Base-by-base conservation (phyloP, 2,329 filamentous ascomycete species). In the Cercospora sp. region DNA sequence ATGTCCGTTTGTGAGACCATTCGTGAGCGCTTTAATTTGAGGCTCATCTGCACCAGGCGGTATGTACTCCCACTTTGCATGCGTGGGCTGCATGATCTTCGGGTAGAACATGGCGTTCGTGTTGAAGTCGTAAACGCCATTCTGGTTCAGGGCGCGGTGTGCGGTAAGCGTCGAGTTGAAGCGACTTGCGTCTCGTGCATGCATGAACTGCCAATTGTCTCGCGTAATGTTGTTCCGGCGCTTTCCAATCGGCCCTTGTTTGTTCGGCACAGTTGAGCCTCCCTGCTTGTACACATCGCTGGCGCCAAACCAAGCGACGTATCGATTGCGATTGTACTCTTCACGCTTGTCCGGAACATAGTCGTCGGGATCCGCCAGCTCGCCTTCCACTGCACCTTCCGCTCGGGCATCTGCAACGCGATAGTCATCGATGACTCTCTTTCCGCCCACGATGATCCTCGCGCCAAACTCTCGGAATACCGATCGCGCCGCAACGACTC, bases 311-410 rank as follows among this genome's bases (percentile, higher is more conserved):
- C 95, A 99, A 30, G 95, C 95, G 30, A 99, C 95, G 77, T 97
- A 99, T 79, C 97, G 94, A 78, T 99, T 99, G 82, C 94, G 93
- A 84, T 99, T 97, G 85, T 99, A 99, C n/a, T 89, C 85, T 78
- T 96, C 91, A 45, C 90, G 91, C n/a, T 85, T 83, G 8, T 87
- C 86, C 28, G 93, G 87, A 51, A 94, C 86, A 68, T 85, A 86
- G 79, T 99, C 95, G 68, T 93, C 90, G 0, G 94, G 94, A 76
- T 98, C 95, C 18, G 94, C 95, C 26, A 98, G 79, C 78, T 97
- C 93, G 71, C 95, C 95, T 79, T 97, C 94, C 2, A 92, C 86
- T 28, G 89, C 89, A 23, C 94, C 94, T 62, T 92, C 89, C 60
- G 89, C 90, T 60, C 89, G 88, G 33, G 90, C 90, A 73, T 89